Evolutionary conservation across 495 filamentous ascomycete species (phyloP).

Genomic region (Penicillium goetzii): DNA sequence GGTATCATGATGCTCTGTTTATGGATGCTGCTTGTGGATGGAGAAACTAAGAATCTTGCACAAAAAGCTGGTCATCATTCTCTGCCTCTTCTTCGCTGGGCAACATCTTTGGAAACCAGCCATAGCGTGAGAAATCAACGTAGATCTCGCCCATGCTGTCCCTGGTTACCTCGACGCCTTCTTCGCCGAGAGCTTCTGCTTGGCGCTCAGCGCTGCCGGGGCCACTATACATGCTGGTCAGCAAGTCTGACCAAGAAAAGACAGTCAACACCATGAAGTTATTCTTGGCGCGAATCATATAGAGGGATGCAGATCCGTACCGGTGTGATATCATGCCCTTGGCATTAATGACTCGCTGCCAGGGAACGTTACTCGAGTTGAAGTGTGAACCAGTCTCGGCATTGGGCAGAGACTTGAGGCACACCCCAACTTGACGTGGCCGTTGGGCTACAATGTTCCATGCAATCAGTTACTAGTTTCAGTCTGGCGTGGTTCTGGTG

Average conservation of each 20-base stretch:
- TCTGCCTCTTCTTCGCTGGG: slow-evolving; percentile 39
- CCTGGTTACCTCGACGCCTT: slow-evolving; percentile 69
- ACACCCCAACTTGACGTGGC: slow-evolving; percentile 83
- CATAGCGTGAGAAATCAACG: slow-evolving; percentile 67
- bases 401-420: slow-evolving; percentile 79
- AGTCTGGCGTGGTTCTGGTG: not conserved
- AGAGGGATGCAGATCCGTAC: no score
- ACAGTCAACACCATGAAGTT: no score
- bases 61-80: not conserved
- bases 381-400: slow-evolving; percentile 51
- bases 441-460: slow-evolving; percentile 55
- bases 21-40: not conserved
- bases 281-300: no score
- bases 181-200: slow-evolving; percentile 63
- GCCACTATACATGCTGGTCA: slow-evolving; percentile 50
- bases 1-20: not conserved
- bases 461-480: not conserved
- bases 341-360: slow-evolving; percentile 90
- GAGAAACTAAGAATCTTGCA: not conserved
- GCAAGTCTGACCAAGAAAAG: not conserved
- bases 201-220: slow-evolving; percentile 70
- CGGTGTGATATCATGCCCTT: slow-evolving; percentile 84
- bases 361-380: slow-evolving; percentile 80
- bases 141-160: slow-evolving; percentile 71
- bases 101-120: slow-evolving; percentile 71